These are phyloP conservation scores for Phytophthora citricola DNA, from an alignment of 352 stramenopile genomes.

Conservation along the genomic window DNA sequence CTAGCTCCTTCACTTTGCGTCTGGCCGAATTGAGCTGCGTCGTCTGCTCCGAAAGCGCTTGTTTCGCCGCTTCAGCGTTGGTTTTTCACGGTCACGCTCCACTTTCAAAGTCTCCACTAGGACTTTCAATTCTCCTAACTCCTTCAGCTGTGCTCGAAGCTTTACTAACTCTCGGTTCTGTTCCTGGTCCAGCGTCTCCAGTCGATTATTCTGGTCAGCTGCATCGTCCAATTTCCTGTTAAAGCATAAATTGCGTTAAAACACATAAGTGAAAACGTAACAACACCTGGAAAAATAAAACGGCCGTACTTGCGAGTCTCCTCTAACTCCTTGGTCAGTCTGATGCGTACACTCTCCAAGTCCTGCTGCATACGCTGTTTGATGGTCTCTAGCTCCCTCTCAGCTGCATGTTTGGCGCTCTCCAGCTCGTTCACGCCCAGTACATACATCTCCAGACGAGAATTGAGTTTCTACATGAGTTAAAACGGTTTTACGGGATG, in stretches of 20 bases:
- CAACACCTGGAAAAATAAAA: not conserved
- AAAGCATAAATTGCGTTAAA: conserved; percentile 9
- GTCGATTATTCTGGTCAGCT: conserved; percentile 71
- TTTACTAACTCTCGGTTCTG: conserved; percentile 82
- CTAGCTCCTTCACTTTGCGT: conserved; percentile 74
- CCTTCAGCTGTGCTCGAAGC: conserved; percentile 73
- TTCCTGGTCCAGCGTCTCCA: conserved; percentile 84
- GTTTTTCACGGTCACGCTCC: conserved; percentile 64
- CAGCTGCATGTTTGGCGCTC: conserved; percentile 72
- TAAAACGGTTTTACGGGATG: conserved; percentile 7
- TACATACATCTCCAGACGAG: conserved; percentile 84
- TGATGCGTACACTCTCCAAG: conserved; percentile 61
- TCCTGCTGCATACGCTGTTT: conserved; percentile 83
- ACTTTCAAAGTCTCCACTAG: conserved; percentile 56
- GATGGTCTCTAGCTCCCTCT: conserved; percentile 84
- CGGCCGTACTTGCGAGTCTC: conserved; percentile 68
- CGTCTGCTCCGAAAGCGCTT: conserved; percentile 72
- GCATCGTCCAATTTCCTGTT: conserved; percentile 75
- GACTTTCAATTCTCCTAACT: conserved; percentile 67
- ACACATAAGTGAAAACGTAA: not conserved
- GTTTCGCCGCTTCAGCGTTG: conserved; percentile 77
- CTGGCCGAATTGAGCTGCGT: conserved; percentile 70
- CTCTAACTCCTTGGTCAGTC: conserved; percentile 76
- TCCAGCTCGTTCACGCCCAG: conserved; percentile 86
- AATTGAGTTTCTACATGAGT: conserved; percentile 69